These are phyloP conservation scores for Boletales sp. DNA, from an alignment of 768 basidiomycete genomes.

Conservation along the genomic window DNA sequence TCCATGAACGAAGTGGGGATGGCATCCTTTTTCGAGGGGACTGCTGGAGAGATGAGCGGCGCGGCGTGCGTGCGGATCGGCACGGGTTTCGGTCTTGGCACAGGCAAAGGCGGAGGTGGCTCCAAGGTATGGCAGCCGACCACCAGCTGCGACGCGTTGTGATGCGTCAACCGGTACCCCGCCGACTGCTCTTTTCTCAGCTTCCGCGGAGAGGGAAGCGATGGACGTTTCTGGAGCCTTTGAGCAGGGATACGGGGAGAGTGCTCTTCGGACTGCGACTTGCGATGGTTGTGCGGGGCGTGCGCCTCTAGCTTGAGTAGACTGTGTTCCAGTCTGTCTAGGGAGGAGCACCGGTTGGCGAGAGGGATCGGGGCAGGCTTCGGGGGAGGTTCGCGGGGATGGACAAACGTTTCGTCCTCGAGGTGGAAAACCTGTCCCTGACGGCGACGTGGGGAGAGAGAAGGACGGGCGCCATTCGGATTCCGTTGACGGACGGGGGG, in stretches of 20 bases:
- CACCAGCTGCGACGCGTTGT: neutral
- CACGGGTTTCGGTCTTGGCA: neutral
- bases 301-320: constrained; percentile 31
- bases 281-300: constrained; percentile 22
- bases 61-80: neutral
- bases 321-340: constrained; percentile 33
- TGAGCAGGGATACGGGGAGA: constrained; percentile 1
- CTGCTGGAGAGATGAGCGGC: neutral
- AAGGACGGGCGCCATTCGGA: constrained; percentile 3
- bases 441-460: constrained; percentile 13
- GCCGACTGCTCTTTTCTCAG: constrained; percentile 15
- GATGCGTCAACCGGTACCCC: neutral
- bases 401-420: constrained; percentile 11
- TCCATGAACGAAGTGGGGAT: constrained; percentile 30
- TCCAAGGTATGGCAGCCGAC: constrained; percentile 4
- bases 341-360: constrained; percentile 25
- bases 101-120: constrained; percentile 3
- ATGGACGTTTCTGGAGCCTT: constrained; percentile 15
- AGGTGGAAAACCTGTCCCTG: constrained; percentile 27
- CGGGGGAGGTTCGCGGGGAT: constrained; percentile 20
- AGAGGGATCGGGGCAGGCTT: constrained; percentile 10
- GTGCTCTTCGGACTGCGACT: constrained; percentile 16
- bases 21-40: neutral
- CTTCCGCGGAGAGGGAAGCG: constrained; percentile 16
- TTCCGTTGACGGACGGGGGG: constrained; percentile 10